Evolutionary conservation across 2,329 filamentous ascomycete genomes (phyloP).

Genomic region (Alternaria solani): DNA sequence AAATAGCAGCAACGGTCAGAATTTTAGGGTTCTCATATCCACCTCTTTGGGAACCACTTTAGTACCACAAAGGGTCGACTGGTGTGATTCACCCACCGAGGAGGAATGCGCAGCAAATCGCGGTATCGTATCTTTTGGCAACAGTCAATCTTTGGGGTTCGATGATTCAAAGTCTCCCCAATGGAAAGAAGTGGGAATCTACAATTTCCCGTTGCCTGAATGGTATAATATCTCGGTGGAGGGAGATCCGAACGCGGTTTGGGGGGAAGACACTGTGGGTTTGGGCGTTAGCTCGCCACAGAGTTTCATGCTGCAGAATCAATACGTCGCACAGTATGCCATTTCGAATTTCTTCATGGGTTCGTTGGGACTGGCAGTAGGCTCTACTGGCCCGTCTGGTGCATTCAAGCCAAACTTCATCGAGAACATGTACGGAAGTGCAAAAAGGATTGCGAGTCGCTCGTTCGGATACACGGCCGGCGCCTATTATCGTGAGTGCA

Average conservation of each 20-base stretch:
- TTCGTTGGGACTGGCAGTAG: conserved; percentile 37
- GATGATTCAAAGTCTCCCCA: conserved; percentile 11
- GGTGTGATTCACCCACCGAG: conserved; percentile 27
- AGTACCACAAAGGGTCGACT: conserved; percentile 36
- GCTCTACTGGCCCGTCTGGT: conserved; percentile 13
- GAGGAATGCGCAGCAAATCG: conserved; percentile 38
- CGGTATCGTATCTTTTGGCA: conserved; percentile 34
- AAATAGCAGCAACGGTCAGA: conserved; percentile 44
- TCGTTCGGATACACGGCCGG: conserved; percentile 49
- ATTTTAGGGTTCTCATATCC: conserved; percentile 47
- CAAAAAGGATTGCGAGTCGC: conserved; percentile 29
- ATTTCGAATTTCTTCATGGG: conserved; percentile 42
- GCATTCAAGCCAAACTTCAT: conserved; percentile 32
- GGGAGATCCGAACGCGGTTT: conserved; percentile 21
- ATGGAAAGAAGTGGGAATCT: conserved; percentile 29
- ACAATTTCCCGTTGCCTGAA: conserved; percentile 27
- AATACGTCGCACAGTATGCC: conserved; percentile 30
- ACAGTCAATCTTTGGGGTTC: conserved; percentile 32
- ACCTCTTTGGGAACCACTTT: conserved; percentile 38
- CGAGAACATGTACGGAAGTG: conserved; percentile 19
- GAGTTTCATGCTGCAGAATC: conserved; percentile 19
- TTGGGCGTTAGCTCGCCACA: conserved; percentile 32
- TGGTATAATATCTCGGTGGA: conserved; percentile 25
- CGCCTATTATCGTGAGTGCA: conserved; percentile 45
- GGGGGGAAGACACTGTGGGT: conserved; percentile 37